phyloP scores from a whole-genome alignment of 768 basidiomycete species.

The Lentinula edodes region DNA sequence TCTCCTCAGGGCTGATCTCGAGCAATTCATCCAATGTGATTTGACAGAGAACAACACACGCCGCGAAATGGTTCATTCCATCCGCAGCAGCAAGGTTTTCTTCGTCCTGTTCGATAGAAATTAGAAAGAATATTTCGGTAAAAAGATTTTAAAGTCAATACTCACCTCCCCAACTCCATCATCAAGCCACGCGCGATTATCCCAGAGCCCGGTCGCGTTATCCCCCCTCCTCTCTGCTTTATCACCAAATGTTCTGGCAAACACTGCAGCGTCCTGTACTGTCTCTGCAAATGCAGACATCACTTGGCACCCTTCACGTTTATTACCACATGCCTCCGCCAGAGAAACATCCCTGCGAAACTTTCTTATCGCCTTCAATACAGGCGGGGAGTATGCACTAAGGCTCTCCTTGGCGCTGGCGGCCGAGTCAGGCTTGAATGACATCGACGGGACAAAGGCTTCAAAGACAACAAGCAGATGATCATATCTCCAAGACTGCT shows the following conservation, averaged over 20 bases:
- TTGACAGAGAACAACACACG: conserved; percentile 36
- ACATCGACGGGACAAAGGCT: conserved; percentile 48
- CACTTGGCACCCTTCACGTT: conserved; percentile 36
- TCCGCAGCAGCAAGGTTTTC: conserved; percentile 41
- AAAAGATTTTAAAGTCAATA: conserved; percentile 1
- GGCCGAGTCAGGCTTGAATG: conserved; percentile 21
- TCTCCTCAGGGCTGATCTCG: conserved; percentile 26
- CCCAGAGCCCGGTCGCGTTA: conserved; percentile 48
- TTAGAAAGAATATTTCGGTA: background rate
- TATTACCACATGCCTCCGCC: conserved; percentile 52
- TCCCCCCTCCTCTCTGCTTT: conserved; percentile 40
- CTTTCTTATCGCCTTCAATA: conserved; percentile 65
- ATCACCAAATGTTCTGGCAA: conserved; percentile 55
- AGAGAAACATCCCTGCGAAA: conserved; percentile 60
- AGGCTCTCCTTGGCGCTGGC: conserved; percentile 12
- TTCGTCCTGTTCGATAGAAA: conserved; percentile 44
- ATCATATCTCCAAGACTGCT: conserved; percentile 59
- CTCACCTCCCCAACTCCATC: conserved; percentile 45
- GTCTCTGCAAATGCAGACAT: conserved; percentile 59
- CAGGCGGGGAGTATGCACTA: conserved; percentile 58
- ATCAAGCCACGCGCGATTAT: conserved; percentile 56
- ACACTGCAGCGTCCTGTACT: conserved; percentile 51
- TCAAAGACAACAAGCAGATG: conserved; percentile 60
- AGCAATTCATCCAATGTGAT: conserved; percentile 35
- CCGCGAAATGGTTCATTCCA: conserved; percentile 47